A percentile compares a stretch with the other conserved stretches of the same genome.
Evolutionary conservation across 2,329 filamentous ascomycete genomes (phyloP).

Genomic region (Paecilomyces fulvus): DNA sequence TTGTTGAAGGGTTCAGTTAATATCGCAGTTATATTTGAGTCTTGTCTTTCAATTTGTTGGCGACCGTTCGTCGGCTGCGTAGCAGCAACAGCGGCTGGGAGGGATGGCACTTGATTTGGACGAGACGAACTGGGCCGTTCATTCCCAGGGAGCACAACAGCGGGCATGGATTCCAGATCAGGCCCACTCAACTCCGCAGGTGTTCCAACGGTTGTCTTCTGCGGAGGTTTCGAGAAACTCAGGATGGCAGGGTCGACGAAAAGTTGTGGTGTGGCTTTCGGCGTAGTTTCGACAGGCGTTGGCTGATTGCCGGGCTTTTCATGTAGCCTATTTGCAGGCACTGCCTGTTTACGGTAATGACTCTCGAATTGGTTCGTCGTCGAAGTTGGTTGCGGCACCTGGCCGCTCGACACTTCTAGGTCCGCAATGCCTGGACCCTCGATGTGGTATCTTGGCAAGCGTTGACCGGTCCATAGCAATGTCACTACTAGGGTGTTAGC

Average conservation of each 20-base stretch:
- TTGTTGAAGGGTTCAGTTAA: conserved; percentile 40
- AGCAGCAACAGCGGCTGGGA: conserved; percentile 7
- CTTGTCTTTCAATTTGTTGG: conserved; percentile 14
- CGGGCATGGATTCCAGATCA: conserved; percentile 12
- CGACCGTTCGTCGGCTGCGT: conserved; percentile 6
- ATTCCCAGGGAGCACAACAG: conserved; percentile 23
- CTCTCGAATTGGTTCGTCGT: neutral
- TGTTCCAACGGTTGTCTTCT: conserved; percentile 2
- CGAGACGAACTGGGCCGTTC: conserved; percentile 10
- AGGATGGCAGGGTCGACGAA: conserved; percentile 81
- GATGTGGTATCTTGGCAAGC: conserved; percentile 46
- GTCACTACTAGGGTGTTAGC: conserved; percentile 35
- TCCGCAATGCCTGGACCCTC: conserved; percentile 53
- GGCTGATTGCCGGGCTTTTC: conserved; percentile 10
- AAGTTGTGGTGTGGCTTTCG: conserved; percentile 29
- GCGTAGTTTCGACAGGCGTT: conserved; percentile 7
- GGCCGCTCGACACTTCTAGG: conserved; percentile 42
- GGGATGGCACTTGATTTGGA: conserved; percentile 4
- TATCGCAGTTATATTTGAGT: conserved; percentile 27
- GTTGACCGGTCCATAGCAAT: conserved; percentile 44
- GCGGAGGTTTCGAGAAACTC: conserved; percentile 46
- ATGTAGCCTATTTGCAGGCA: conserved; percentile 11
- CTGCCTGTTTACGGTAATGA: conserved; percentile 3
- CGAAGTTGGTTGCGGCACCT: conserved; percentile 5
- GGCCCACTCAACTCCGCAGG: conserved; percentile 4